Evolutionary conservation across 305 asterid genomes (phyloP).

Genomic region (Fraxinus ornus): DNA sequence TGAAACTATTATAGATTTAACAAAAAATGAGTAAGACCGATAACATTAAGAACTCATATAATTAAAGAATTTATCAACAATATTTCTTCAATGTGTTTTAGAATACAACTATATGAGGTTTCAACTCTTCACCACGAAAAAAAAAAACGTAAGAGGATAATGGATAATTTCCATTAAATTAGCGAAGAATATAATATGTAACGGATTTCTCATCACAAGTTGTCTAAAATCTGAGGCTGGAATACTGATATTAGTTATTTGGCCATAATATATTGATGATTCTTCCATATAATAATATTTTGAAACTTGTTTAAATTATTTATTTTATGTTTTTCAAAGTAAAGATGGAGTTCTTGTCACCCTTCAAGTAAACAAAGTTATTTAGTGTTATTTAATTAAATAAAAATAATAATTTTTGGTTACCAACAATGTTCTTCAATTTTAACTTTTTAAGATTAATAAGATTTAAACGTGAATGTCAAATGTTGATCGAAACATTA

Average conservation of each 20-base stretch:
- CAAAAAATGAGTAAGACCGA: too few relatives aligned
- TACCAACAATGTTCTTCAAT: not conserved
- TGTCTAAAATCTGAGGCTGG: not conserved
- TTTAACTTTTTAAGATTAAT: not conserved
- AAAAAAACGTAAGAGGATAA: too few relatives aligned
- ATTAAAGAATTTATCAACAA: not conserved
- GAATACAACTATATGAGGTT: not conserved
- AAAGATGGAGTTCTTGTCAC: not conserved
- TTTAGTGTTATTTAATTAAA: not conserved
- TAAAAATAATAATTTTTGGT: not conserved
- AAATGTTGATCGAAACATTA: not conserved
- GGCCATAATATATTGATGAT: not conserved
- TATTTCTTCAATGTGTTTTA: not conserved
- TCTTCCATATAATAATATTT: not conserved
- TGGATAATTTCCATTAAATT: not conserved
- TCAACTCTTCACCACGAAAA: not conserved
- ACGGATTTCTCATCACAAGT: not conserved
- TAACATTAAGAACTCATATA: not conserved
- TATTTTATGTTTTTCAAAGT: not conserved
- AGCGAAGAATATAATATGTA: not conserved
- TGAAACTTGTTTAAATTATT: not conserved
- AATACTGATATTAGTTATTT: not conserved
- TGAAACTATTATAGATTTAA: not conserved
- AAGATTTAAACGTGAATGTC: not conserved
- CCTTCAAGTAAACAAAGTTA: not conserved